Conservation (phyloP, 2,329 filamentous ascomycete species). For the Calonectria crousiana region DNA sequence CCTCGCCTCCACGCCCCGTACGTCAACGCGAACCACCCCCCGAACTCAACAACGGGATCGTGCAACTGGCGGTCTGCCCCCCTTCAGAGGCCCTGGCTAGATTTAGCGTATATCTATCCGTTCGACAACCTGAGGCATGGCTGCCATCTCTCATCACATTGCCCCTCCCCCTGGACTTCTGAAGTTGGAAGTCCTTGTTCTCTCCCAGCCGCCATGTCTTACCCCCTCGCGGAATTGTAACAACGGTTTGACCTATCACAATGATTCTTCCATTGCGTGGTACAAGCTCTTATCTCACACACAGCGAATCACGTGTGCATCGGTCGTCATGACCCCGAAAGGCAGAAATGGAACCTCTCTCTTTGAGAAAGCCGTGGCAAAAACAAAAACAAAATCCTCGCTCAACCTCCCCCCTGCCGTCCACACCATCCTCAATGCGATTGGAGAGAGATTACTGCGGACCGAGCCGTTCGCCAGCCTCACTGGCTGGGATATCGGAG, state of each 20-base stretch:
- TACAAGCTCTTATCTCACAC: background rate
- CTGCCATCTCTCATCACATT: background rate
- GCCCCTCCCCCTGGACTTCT: background rate
- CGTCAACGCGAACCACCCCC: background rate
- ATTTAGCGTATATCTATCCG: slow-evolving; percentile 8
- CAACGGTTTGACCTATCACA: background rate
- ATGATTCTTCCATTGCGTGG: background rate
- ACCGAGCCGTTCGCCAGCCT: slow-evolving; percentile 26
- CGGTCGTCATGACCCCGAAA: background rate
- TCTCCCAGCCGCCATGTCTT: background rate
- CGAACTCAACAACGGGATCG: background rate
- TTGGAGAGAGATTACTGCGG: slow-evolving; percentile 16
- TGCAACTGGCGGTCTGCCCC: background rate
- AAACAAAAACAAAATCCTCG: background rate
- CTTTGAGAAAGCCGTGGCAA: background rate
- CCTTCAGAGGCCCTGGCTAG: background rate
- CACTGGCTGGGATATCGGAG: slow-evolving; percentile 4
- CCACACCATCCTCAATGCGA: background rate
- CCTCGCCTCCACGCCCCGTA: background rate
- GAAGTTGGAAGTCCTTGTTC: background rate
- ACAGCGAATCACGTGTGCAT: background rate
- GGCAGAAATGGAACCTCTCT: background rate
- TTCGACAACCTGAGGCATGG: background rate
- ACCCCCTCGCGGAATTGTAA: background rate
- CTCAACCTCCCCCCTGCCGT: background rate